phyloP scores from a whole-genome alignment of 176 grass and related monocot genomes.

The Typha latifolia region DNA sequence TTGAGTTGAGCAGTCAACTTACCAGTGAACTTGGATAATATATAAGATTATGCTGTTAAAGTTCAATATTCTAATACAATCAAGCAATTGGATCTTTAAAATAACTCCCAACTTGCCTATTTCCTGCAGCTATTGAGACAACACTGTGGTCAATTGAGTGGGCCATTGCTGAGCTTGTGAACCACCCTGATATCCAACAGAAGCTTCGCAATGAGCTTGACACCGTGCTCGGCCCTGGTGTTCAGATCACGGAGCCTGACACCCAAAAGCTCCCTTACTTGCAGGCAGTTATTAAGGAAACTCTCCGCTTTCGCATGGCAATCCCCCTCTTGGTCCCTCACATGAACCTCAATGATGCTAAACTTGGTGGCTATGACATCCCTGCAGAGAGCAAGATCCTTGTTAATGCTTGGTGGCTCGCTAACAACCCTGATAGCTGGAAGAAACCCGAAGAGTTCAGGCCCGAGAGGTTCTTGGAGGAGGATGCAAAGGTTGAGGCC shows the following conservation, averaged over 20 bases:
- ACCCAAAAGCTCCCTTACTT: slow-evolving; percentile 57
- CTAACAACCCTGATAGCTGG: slow-evolving; percentile 64
- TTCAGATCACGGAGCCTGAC: slow-evolving; percentile 63
- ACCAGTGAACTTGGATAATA: no score
- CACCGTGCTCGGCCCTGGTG: slow-evolving; percentile 28
- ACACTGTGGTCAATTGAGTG: slow-evolving; percentile 37
- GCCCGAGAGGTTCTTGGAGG: slow-evolving; percentile 67
- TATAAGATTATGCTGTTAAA: no score
- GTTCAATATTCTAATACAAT: no score
- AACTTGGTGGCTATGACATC: slow-evolving; percentile 63
- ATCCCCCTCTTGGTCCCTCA: slow-evolving; percentile 73
- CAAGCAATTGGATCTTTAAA: no score
- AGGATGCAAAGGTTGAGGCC: slow-evolving; percentile 64
- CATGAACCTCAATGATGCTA: slow-evolving; percentile 81
- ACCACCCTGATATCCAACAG: slow-evolving; percentile 37
- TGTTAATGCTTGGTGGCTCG: slow-evolving; percentile 74
- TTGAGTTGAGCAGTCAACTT: no score
- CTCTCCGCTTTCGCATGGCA: slow-evolving; percentile 66
- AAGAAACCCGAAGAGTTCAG: slow-evolving; percentile 53
- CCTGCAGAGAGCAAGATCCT: slow-evolving; percentile 78
- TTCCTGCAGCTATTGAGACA: slow-evolving; percentile 33
- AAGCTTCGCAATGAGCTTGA: slow-evolving; percentile 60
- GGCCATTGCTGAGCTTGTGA: slow-evolving; percentile 35
- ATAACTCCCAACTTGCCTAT: no score
- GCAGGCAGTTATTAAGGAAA: slow-evolving; percentile 78